These are phyloP conservation scores for Arachis stenosperma DNA, from an alignment of 306 rosid species.

Conservation along the genomic window DNA sequence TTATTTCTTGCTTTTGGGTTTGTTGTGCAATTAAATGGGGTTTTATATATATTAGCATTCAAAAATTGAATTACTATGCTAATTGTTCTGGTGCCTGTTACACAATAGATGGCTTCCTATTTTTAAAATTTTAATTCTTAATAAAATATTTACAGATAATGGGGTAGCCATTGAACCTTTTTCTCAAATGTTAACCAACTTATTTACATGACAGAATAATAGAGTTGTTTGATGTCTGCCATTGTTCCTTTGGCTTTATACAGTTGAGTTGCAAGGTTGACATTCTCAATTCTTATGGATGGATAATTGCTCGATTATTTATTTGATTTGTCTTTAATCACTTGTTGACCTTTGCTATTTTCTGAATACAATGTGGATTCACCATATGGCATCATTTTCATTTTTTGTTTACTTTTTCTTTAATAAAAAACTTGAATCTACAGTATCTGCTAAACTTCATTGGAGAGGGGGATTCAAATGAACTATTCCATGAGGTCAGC, in stretches of 20 bases:
- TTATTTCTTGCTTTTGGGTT: background rate
- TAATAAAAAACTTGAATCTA: background rate
- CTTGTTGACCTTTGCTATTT: background rate
- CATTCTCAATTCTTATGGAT: background rate
- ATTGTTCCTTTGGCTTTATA: background rate
- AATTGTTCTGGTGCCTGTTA: background rate
- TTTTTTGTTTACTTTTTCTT: conserved; percentile 7
- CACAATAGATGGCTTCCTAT: background rate
- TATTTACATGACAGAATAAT: background rate
- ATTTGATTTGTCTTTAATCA: conserved; percentile 10
- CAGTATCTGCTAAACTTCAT: conserved; percentile 45
- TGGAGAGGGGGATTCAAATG: conserved; percentile 31
- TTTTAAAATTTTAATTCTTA: background rate
- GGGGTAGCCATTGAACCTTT: background rate
- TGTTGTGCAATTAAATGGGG: background rate
- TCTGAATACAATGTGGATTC: background rate
- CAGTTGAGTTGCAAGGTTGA: background rate
- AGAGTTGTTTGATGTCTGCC: background rate
- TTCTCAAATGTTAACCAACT: background rate
- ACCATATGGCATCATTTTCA: conserved; percentile 5
- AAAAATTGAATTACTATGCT: background rate
- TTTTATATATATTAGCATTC: background rate
- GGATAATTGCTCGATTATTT: background rate
- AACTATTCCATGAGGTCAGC: conserved; percentile 45
- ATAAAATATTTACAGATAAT: too few species aligned